Conservation (phyloP, 805 yeast genomes). For the Saccharomycopsis fibuligera region DNA sequence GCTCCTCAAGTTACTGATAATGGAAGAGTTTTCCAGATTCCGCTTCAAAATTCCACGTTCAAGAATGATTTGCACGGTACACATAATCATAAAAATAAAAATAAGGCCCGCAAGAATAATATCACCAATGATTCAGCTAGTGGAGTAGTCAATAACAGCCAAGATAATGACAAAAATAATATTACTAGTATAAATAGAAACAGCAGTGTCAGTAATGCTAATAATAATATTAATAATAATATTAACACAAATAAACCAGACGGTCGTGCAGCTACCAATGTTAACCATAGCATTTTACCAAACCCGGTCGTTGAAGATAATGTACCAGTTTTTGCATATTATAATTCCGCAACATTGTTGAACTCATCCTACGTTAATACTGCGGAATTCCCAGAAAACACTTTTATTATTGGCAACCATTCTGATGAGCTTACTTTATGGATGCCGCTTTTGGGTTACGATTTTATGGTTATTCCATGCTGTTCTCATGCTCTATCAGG, state of each 20-base stretch:
- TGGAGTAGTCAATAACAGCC: no score
- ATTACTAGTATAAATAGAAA: no score
- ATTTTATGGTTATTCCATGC: constrained; percentile 90
- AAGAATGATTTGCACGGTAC: constrained; percentile 17
- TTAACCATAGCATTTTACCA: constrained; percentile 23
- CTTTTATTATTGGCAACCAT: constrained; percentile 89
- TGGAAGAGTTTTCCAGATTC: constrained; percentile 54
- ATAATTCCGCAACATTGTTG: constrained; percentile 45
- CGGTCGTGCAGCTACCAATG: neutral
- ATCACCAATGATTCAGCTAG: neutral
- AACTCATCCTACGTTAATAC: constrained; percentile 50
- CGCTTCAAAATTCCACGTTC: constrained; percentile 27
- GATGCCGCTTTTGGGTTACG: constrained; percentile 83
- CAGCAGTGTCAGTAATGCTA: no score
- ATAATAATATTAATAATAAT: neutral
- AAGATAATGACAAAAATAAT: no score
- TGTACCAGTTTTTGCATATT: constrained; percentile 46
- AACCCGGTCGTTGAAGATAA: constrained; percentile 25
- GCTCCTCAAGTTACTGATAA: constrained; percentile 50
- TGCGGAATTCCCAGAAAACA: constrained; percentile 59
- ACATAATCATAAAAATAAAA: constrained; percentile 13
- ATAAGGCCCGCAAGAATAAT: neutral
- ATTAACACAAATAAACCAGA: neutral
- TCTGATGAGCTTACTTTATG: constrained; percentile 94
- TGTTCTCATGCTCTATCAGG: constrained; percentile 88